Conservation (phyloP, 441 rosid genomes). For the Macaranga tanarius region DNA sequence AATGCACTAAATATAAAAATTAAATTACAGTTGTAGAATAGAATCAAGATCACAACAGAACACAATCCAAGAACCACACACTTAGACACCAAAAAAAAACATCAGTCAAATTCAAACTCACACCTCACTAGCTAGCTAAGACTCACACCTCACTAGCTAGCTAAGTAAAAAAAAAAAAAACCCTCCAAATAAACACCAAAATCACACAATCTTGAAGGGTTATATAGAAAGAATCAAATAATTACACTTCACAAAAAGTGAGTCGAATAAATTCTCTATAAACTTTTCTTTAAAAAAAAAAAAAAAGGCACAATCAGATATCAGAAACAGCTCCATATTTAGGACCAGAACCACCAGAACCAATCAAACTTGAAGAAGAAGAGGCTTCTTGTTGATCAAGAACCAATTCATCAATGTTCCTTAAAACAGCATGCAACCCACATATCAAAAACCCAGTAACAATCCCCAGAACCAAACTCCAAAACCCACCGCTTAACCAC, state of each 20-base stretch:
- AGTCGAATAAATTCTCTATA: background rate
- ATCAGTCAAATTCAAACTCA: background rate
- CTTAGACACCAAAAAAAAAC: background rate
- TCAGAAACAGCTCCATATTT: slow-evolving; percentile 15
- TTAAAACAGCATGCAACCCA: slow-evolving; percentile 35
- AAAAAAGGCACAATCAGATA: background rate
- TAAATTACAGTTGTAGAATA: background rate
- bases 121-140: background rate
- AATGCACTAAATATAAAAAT: background rate
- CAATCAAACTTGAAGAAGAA: slow-evolving; percentile 7
- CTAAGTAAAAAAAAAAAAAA: no score
- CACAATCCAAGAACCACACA: background rate
- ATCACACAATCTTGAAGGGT: background rate
- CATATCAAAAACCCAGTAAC: slow-evolving; percentile 30
- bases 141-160: no score
- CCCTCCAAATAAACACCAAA: background rate
- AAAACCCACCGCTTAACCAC: slow-evolving; percentile 37
- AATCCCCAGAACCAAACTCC: slow-evolving; percentile 34
- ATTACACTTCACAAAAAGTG: background rate
- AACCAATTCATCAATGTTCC: slow-evolving; percentile 37
- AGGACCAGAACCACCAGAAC: slow-evolving; percentile 10
- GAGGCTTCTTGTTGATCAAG: slow-evolving; percentile 27
- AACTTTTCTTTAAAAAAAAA: no score
- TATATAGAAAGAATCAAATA: slow-evolving; percentile 13
- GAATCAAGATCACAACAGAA: background rate